phyloP scores from a whole-genome alignment of 2,329 filamentous ascomycete species.

The Bipolaris bicolor region DNA sequence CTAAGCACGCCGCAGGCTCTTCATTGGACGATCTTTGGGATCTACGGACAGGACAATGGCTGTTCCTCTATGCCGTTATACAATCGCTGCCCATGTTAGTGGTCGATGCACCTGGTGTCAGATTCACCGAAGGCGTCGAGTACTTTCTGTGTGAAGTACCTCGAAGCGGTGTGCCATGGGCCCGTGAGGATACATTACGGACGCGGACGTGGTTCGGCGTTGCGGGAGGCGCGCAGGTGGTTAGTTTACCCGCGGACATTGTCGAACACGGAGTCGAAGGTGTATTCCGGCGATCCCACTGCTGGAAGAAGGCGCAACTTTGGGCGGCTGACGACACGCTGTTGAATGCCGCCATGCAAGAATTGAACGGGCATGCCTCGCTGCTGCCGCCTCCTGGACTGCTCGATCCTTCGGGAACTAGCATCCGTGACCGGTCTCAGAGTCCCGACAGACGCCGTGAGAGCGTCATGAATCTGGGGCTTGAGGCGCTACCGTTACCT shows the following conservation, averaged over 20 bases:
- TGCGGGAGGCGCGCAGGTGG: constrained; percentile 68
- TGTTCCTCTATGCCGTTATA: constrained; percentile 79
- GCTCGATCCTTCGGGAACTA: constrained; percentile 29
- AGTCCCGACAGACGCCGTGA: constrained; percentile 48
- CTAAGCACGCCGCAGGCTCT: constrained; percentile 69
- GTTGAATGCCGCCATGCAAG: constrained; percentile 44
- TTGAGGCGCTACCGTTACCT: constrained; percentile 56
- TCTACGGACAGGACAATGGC: constrained; percentile 76
- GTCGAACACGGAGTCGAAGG: constrained; percentile 71
- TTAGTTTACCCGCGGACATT: constrained; percentile 67
- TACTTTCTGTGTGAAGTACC: constrained; percentile 82
- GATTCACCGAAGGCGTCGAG: constrained; percentile 73
- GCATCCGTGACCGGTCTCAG: constrained; percentile 29
- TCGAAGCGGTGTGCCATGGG: constrained; percentile 75
- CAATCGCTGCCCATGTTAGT: constrained; percentile 80
- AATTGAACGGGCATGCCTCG: constrained; percentile 36
- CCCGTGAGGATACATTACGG: constrained; percentile 63
- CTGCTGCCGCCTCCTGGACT: constrained; percentile 42
- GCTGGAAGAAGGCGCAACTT: constrained; percentile 68
- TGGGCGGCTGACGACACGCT: constrained; percentile 58
- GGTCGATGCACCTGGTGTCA: constrained; percentile 73
- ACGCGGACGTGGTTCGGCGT: constrained; percentile 76
- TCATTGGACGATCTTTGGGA: constrained; percentile 71
- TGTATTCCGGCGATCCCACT: constrained; percentile 71
- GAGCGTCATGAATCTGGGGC: constrained; percentile 54